Evolutionary conservation across 2,329 filamentous ascomycete genomes (phyloP), one percentile per base, ranked within the genome.

Genomic region (Metarhizium album): DNA sequence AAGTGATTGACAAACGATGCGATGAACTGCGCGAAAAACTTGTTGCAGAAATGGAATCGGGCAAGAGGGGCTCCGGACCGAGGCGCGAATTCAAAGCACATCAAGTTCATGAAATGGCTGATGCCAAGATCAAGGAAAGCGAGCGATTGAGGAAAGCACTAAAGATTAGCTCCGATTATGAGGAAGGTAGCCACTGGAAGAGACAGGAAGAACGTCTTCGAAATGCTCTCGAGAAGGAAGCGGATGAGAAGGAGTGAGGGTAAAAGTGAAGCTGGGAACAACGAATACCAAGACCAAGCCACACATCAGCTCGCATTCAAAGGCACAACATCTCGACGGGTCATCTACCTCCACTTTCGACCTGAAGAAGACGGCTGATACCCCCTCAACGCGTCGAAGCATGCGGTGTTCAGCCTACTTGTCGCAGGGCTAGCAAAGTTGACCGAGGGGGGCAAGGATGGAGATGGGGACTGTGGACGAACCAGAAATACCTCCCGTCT

Each of bases 101-200:
- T 69, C 89, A 97, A 70, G 90, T 97, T 20, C 93, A 98, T 72
- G 93, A 97, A 70, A 77, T 95, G 66, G 93, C 93, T 18, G 87
- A 93, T 62, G 93, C 91, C 53, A 98, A 98, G 78, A 91, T 95
- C 59, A 86, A 88, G 66, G 93, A 98, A 76, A 95, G 86, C 67
- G 90, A 97, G 70, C 79, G 87, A 60, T 72, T 98, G 65, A 75
- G 91, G 57, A 87, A 77, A 67, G 93, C 93, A 7, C 74, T 98
- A 58, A 90, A 90, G 47, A 95, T 97, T 61, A 83, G 83, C 63
- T 84, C 84, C 63, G 79, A 91, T 65, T 93, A 93, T 60, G 83
- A 91, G 63, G 88, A 94, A 67, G 90, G 88, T 5, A 79, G 84
- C 47, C 87, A 95, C 66, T 93, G 89, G 87, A 83, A 80, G 70